Evolutionary conservation across 202 grass and related monocot genomes (phyloP).

Genomic region (Musa balbisiana): DNA sequence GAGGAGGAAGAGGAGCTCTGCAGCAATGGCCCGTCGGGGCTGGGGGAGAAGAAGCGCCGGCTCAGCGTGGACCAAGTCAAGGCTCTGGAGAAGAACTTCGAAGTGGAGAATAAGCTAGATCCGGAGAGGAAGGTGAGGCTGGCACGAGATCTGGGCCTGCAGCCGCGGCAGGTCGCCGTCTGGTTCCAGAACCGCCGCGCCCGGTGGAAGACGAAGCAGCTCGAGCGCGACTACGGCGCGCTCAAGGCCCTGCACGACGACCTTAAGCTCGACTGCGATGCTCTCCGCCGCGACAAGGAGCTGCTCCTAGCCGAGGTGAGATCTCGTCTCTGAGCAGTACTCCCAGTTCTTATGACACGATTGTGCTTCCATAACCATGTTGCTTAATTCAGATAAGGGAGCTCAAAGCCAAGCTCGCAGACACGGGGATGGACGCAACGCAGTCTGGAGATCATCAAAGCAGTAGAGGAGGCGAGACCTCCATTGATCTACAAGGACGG

Average conservation of each 20-base stretch:
- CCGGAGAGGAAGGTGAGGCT: constrained; percentile 79
- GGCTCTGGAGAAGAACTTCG: constrained; percentile 78
- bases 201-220: constrained; percentile 82
- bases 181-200: constrained; percentile 99
- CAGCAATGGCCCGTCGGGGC: constrained; percentile 42
- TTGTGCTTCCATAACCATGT: no score
- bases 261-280: constrained; percentile 62
- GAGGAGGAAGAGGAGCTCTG: constrained; percentile 74
- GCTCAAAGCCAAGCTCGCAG: constrained; percentile 46
- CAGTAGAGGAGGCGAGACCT: neutral
- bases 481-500: constrained; percentile 47
- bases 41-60: constrained; percentile 80
- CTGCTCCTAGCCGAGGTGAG: constrained; percentile 72
- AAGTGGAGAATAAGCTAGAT: constrained; percentile 83
- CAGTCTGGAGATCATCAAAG: constrained; percentile 34
- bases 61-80: constrained; percentile 64
- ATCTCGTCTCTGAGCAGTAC: no score
- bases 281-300: constrained; percentile 72
- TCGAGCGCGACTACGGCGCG: constrained; percentile 65
- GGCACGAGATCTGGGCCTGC: constrained; percentile 67
- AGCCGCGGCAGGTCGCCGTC: constrained; percentile 85
- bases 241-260: constrained; percentile 61
- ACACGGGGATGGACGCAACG: neutral
- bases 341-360: no score
- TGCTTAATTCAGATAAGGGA: constrained; percentile 48